Evolutionary conservation across 2,329 filamentous ascomycete species (phyloP).

Genomic region (Nigrospora osmanthi): DNA sequence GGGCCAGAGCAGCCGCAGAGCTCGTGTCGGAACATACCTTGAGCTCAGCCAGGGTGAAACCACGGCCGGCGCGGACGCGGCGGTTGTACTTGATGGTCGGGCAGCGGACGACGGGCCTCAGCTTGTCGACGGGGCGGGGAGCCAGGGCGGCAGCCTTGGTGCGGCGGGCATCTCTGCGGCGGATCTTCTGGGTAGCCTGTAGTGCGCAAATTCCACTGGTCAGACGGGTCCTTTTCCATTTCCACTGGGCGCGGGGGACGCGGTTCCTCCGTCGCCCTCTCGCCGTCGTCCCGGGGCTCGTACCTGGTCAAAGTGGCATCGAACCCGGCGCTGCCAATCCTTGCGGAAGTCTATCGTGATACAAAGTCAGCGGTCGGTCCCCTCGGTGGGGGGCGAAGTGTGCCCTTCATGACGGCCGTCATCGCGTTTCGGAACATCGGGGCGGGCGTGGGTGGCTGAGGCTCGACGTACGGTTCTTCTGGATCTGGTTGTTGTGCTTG

Average conservation of each 20-base stretch:
- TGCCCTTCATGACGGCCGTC: background rate
- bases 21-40: slow-evolving; percentile 61
- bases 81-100: slow-evolving; percentile 99
- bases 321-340: slow-evolving; percentile 99
- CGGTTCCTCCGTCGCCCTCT: background rate
- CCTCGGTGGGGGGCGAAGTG: background rate
- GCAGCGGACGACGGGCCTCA: slow-evolving; percentile 95
- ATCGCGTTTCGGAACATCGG: slow-evolving; percentile 11
- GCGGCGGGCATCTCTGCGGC: slow-evolving; percentile 83
- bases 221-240: too few species aligned
- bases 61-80: slow-evolving; percentile 89
- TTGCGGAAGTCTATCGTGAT: slow-evolving; percentile 79
- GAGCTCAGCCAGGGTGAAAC: slow-evolving; percentile 94
- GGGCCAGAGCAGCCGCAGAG: slow-evolving; percentile 5
- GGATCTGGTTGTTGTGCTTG: slow-evolving; percentile 99
- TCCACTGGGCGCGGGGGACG: too few species aligned
- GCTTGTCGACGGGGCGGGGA: slow-evolving; percentile 93
- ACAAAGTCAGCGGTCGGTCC: slow-evolving; percentile 30
- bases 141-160: slow-evolving; percentile 93
- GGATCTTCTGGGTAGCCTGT: slow-evolving; percentile 93
- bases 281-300: slow-evolving; percentile 9
- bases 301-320: slow-evolving; percentile 99
- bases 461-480: slow-evolving; percentile 74
- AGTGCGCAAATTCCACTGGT: background rate
- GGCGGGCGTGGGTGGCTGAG: background rate